Conservation (phyloP, 805 yeast genomes). For the Spathaspora passalidarum region DNA sequence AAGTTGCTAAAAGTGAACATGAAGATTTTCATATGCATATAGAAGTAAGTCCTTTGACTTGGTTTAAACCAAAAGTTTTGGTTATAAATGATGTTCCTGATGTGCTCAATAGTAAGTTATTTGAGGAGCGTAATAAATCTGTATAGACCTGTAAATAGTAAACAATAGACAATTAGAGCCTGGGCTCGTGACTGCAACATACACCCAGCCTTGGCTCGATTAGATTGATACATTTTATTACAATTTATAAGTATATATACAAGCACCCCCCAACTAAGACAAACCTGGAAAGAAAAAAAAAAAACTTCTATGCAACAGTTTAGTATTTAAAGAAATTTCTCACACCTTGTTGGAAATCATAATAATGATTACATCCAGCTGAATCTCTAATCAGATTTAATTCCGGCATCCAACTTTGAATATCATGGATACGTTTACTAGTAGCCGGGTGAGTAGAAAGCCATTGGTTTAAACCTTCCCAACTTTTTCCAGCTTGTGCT, state of each 20-base stretch:
- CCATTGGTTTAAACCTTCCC: slow-evolving; percentile 32
- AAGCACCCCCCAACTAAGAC: too few relatives aligned
- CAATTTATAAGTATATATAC: too few relatives aligned
- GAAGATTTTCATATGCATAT: slow-evolving; percentile 13
- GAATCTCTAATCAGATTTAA: slow-evolving; percentile 44
- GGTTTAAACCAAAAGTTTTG: slow-evolving; percentile 1
- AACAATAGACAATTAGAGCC: neutral
- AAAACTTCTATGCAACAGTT: neutral
- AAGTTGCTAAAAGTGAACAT: slow-evolving; percentile 12
- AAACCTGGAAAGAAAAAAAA: slow-evolving; percentile 7
- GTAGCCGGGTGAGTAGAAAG: slow-evolving; percentile 90
- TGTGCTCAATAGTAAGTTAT: slow-evolving; percentile 10
- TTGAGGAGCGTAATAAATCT: neutral
- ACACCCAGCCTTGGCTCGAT: too few relatives aligned
- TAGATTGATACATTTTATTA: too few relatives aligned
- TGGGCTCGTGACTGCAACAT: too few relatives aligned
- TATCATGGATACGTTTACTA: slow-evolving; percentile 63
- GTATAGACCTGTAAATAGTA: neutral
- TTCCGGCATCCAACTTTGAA: slow-evolving; percentile 64
- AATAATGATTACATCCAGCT: slow-evolving; percentile 37
- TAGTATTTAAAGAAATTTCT: slow-evolving; percentile 13
- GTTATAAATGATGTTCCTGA: slow-evolving; percentile 9
- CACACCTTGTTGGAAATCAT: slow-evolving; percentile 14
- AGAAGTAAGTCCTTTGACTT: slow-evolving; percentile 16
- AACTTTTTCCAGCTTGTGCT: slow-evolving; percentile 31